These are phyloP conservation scores for Lasiodiplodia theobromae DNA, from an alignment of 2,329 filamentous ascomycete genomes.

Conservation along the genomic window DNA sequence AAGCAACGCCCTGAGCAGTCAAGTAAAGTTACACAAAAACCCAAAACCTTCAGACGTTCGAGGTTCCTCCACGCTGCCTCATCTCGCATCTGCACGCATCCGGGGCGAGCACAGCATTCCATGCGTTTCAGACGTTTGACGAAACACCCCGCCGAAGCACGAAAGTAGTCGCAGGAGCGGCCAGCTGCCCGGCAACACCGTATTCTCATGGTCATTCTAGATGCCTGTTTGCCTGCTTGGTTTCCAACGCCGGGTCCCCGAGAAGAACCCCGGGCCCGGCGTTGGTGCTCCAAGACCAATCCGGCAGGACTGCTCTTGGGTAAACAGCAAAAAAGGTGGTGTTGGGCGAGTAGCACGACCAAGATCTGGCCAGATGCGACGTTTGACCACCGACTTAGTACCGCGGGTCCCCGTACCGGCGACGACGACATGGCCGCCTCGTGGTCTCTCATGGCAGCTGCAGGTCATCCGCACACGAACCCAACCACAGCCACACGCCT, in stretches of 20 bases:
- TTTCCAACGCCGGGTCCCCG: background rate
- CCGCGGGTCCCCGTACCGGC: background rate
- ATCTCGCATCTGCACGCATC: background rate
- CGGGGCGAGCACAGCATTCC: slow-evolving; percentile 21
- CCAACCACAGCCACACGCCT: slow-evolving; percentile 14
- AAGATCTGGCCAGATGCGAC: slow-evolving; percentile 15
- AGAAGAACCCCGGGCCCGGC: background rate
- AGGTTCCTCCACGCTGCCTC: slow-evolving; percentile 15
- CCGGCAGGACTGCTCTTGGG: background rate
- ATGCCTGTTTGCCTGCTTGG: slow-evolving; percentile 32
- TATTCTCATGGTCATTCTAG: no score
- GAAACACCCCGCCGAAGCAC: background rate
- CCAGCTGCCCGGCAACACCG: no score
- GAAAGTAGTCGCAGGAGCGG: background rate
- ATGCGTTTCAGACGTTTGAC: slow-evolving; percentile 9
- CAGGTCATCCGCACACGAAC: background rate
- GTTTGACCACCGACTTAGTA: slow-evolving; percentile 15
- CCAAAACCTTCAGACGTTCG: slow-evolving; percentile 27
- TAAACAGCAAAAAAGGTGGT: background rate
- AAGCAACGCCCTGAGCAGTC: background rate
- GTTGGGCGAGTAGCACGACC: background rate
- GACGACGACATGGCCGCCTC: background rate
- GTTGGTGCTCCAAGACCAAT: background rate
- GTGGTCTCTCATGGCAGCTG: background rate
- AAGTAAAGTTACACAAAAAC: slow-evolving; percentile 29